phyloP scores from a whole-genome alignment of 495 filamentous ascomycete species.

The Neurospora terricola region DNA sequence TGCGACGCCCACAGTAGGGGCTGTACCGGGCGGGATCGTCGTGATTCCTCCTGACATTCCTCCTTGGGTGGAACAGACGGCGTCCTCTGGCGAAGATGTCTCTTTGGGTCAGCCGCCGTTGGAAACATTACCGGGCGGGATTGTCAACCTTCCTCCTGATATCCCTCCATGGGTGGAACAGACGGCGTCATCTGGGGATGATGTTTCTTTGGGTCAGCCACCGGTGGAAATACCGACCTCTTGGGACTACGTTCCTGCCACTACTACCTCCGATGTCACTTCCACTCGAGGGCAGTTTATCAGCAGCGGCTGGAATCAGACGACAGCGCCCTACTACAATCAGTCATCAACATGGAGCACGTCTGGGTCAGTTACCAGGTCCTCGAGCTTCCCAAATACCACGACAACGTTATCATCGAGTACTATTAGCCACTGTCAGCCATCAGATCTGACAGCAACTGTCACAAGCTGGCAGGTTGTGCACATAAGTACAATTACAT shows the following conservation, averaged over 20 bases:
- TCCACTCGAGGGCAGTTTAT: neutral
- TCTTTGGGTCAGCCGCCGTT: neutral
- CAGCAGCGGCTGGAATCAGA: neutral
- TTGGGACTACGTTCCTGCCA: neutral
- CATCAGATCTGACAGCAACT: constrained; percentile 3
- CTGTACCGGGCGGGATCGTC: neutral
- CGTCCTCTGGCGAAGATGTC: neutral
- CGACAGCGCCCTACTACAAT: neutral
- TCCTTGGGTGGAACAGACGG: neutral
- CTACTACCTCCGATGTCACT: neutral
- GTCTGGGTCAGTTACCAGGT: neutral
- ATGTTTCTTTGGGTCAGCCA: neutral
- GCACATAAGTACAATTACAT: constrained; percentile 36
- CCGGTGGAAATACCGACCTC: neutral
- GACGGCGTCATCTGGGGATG: neutral
- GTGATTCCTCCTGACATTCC: neutral
- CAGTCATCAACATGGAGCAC: constrained; percentile 3
- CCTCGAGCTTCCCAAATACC: neutral
- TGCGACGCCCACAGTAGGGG: neutral
- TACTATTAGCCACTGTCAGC: constrained; percentile 10
- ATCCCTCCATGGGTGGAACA: neutral
- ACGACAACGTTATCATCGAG: neutral
- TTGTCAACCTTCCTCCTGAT: neutral
- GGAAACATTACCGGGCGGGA: neutral
- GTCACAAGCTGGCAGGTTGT: constrained; percentile 27